These are phyloP conservation scores for Rhynchospora pubera DNA, from an alignment of 176 grass and related monocot species.

Conservation along the genomic window DNA sequence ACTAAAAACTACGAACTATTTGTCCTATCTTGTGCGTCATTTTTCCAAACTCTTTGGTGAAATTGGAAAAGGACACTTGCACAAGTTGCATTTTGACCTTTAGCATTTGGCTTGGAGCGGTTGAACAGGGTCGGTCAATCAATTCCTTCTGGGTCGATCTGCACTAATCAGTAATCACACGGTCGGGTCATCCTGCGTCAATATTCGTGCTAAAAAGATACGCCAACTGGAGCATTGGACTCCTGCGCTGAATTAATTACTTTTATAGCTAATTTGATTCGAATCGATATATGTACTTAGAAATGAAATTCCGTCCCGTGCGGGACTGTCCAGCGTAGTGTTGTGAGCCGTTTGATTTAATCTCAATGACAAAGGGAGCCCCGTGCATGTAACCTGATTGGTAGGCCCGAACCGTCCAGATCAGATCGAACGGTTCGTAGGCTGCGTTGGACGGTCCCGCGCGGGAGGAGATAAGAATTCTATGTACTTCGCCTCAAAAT, in stretches of 20 bases:
- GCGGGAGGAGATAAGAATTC: too few relatives aligned
- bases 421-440: too few relatives aligned
- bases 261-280: too few relatives aligned
- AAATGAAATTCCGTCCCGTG: too few relatives aligned
- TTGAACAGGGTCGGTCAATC: background rate
- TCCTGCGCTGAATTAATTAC: too few relatives aligned
- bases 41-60: background rate
- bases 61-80: background rate
- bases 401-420: too few relatives aligned
- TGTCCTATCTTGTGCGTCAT: background rate
- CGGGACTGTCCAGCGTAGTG: too few relatives aligned
- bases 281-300: too few relatives aligned
- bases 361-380: too few relatives aligned
- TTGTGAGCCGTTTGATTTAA: too few relatives aligned
- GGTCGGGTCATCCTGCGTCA: background rate
- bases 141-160: background rate
- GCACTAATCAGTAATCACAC: background rate
- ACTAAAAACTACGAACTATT: background rate
- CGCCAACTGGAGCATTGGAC: background rate
- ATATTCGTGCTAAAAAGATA: background rate
- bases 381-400: too few relatives aligned
- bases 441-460: too few relatives aligned
- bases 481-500: background rate
- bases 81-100: background rate
- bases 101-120: background rate